A percentile compares a stretch with the other conserved stretches of the same genome.
These are phyloP conservation scores for Porogramme epimiltina DNA, from an alignment of 1,284 basidiomycete species.

Conservation along the genomic window DNA sequence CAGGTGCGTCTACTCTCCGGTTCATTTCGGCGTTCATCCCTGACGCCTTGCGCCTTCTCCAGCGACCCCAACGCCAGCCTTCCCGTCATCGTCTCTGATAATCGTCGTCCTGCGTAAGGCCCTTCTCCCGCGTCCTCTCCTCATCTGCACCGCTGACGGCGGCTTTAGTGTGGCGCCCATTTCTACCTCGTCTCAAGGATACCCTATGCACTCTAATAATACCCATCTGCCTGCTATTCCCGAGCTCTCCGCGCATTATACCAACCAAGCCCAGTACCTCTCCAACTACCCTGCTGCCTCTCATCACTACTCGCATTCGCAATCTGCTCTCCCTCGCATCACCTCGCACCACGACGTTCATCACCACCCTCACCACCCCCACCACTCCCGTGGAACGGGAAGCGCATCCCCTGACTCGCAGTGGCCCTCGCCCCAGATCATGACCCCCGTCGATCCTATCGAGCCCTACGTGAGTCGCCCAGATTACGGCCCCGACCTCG, in stretches of 20 bases:
- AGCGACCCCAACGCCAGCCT: conserved; percentile 26
- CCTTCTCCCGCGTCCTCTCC: conserved; percentile 5
- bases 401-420: conserved; percentile 24
- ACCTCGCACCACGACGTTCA: conserved; percentile 25
- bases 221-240: conserved; percentile 58
- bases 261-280: conserved; percentile 27
- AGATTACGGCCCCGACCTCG: neutral
- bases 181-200: conserved; percentile 27
- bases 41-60: conserved; percentile 1
- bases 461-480: conserved; percentile 60
- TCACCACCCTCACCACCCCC: conserved; percentile 1
- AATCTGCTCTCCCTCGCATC: conserved; percentile 28
- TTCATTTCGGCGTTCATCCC: neutral
- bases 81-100: conserved; percentile 21
- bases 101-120: conserved; percentile 52
- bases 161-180: conserved; percentile 15
- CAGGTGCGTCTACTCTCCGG: conserved; percentile 37
- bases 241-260: conserved; percentile 46
- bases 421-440: conserved; percentile 32
- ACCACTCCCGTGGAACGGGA: conserved; percentile 21
- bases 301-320: conserved; percentile 49
- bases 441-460: conserved; percentile 48
- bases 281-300: conserved; percentile 43
- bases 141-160: neutral
- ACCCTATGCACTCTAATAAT: conserved; percentile 37